Conservation (phyloP, 768 basidiomycete species). For the Tylopilus felleus region DNA sequence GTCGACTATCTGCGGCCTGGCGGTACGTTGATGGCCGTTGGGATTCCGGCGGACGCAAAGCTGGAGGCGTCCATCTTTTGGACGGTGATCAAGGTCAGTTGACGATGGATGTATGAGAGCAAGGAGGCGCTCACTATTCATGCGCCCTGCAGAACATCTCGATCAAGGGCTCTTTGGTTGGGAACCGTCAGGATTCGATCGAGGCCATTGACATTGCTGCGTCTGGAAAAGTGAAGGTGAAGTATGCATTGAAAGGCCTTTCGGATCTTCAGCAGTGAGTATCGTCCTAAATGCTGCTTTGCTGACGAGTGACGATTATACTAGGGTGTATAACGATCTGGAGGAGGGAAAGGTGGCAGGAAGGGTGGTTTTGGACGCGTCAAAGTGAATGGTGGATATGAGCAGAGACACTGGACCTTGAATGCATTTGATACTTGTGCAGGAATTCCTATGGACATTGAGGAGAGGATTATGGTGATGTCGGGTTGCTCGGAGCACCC, state of each 20-base stretch:
- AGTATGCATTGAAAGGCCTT: conserved; percentile 46
- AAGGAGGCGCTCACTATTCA: background rate
- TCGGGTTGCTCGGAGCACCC: too few species aligned
- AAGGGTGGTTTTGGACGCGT: conserved; percentile 38
- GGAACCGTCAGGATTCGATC: conserved; percentile 79
- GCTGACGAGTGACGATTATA: background rate
- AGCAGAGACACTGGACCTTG: background rate
- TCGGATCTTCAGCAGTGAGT: conserved; percentile 51
- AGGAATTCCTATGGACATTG: too few species aligned
- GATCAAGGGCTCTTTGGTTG: conserved; percentile 42
- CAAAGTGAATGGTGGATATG: conserved; percentile 6
- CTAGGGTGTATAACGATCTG: conserved; percentile 39
- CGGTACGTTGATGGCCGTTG: conserved; percentile 76
- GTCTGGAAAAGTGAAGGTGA: conserved; percentile 63
- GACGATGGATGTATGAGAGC: background rate
- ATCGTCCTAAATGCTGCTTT: background rate
- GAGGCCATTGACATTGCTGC: conserved; percentile 81
- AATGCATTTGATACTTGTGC: background rate
- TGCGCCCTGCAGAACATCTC: conserved; percentile 20
- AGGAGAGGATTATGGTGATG: too few species aligned
- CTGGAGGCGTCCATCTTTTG: conserved; percentile 67
- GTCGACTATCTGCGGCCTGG: conserved; percentile 72
- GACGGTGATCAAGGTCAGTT: conserved; percentile 57
- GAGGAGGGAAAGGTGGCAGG: conserved; percentile 42
- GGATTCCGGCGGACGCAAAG: conserved; percentile 60